phyloP scores from a whole-genome alignment of 2,329 filamentous ascomycete genomes.

The Bertia moriformis region DNA sequence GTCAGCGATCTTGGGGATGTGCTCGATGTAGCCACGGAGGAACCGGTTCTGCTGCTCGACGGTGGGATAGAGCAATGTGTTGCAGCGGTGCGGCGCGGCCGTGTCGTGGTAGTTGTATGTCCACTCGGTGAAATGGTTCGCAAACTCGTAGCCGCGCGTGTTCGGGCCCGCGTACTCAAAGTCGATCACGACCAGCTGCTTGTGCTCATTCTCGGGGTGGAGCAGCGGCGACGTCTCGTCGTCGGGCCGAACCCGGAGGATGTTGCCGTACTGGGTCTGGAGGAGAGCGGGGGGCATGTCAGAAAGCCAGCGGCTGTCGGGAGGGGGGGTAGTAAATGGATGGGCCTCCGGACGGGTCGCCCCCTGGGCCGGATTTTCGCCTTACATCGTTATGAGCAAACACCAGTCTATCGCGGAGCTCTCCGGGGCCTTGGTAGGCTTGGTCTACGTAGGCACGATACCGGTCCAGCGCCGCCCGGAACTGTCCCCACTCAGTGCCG shows the following conservation, averaged over 20 bases:
- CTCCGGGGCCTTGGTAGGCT: conserved; percentile 52
- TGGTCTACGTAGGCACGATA: conserved; percentile 64
- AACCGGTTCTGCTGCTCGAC: conserved; percentile 72
- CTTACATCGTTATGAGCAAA: conserved; percentile 99
- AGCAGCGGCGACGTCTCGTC: conserved; percentile 73
- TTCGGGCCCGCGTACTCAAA: conserved; percentile 96
- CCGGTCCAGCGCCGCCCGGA: conserved; percentile 59
- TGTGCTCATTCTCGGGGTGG: conserved; percentile 82
- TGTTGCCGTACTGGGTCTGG: conserved; percentile 95
- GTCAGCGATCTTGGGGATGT: conserved; percentile 54
- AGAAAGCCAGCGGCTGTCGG: no score
- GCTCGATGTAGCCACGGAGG: conserved; percentile 72
- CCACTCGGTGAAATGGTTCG: conserved; percentile 98
- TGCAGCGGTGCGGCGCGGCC: conserved; percentile 49
- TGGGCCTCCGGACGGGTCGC: not conserved
- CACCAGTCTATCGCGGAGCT: conserved; percentile 61
- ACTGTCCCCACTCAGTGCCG: conserved; percentile 68
- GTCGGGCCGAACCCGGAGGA: conserved; percentile 57
- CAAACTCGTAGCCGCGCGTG: conserved; percentile 74
- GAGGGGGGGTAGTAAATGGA: no score
- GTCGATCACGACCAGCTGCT: conserved; percentile 91
- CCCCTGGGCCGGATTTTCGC: conserved; percentile 17
- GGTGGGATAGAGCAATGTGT: conserved; percentile 58
- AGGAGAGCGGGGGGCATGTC: no score
- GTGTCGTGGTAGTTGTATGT: conserved; percentile 90